Evolutionary conservation across 768 basidiomycete species (phyloP).

Genomic region (Fomitopsis pulvina): DNA sequence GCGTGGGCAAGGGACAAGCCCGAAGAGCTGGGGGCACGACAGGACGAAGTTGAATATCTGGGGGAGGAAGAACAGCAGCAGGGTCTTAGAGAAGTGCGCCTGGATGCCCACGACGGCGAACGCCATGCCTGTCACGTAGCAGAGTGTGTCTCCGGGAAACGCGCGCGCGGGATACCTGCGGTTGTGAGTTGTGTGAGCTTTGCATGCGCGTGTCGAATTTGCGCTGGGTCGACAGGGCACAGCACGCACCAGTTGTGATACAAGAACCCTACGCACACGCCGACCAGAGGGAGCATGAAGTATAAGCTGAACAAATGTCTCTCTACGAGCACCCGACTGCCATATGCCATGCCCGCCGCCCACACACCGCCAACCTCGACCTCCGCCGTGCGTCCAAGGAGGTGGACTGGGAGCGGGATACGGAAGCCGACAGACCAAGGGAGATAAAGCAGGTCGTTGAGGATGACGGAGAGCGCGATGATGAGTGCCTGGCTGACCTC

Average conservation of each 20-base stretch:
- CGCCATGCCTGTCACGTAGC: conserved; percentile 98
- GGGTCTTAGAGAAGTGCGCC: conserved; percentile 94
- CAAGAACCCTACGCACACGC: conserved; percentile 83
- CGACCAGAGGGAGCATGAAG: conserved; percentile 93
- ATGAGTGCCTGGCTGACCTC: conserved; percentile 92
- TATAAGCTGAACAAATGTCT: conserved; percentile 94
- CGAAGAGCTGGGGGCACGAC: conserved; percentile 92
- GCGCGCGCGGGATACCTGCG: conserved; percentile 90
- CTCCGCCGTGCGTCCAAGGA: conserved; percentile 59
- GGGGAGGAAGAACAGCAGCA: conserved; percentile 94
- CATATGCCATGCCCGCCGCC: conserved; percentile 81
- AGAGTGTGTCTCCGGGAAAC: conserved; percentile 96
- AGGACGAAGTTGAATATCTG: conserved; percentile 97
- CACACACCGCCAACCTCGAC: conserved; percentile 74
- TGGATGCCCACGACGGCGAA: conserved; percentile 97
- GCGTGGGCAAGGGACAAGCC: conserved; percentile 87
- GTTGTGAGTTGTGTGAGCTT: neutral
- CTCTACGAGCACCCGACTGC: conserved; percentile 81
- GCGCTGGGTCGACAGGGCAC: neutral
- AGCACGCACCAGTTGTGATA: conserved; percentile 89
- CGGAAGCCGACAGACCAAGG: conserved; percentile 77
- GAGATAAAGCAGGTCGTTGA: conserved; percentile 94
- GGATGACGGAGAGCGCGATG: conserved; percentile 82
- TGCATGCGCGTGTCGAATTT: conserved; percentile 4
- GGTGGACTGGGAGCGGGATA: conserved; percentile 64